These are phyloP conservation scores for Trichoderma oligosporum DNA, from an alignment of 2,329 filamentous ascomycete genomes.

Conservation along the genomic window DNA sequence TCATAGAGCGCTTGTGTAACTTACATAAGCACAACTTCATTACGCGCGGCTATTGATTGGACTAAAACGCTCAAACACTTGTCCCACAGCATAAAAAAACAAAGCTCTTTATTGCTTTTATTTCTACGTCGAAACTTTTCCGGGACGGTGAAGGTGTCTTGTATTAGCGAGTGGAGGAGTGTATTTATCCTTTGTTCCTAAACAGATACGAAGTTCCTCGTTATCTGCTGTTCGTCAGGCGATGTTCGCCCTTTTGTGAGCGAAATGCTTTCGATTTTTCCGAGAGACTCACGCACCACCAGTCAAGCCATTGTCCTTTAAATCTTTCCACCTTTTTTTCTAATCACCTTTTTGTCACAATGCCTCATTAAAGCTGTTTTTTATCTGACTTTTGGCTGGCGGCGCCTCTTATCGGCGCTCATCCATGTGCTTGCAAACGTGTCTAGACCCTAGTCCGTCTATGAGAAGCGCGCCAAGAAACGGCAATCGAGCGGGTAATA, in stretches of 20 bases:
- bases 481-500: background rate
- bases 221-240: background rate
- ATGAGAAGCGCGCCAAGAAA: background rate
- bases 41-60: constrained; percentile 15
- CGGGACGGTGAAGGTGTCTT: background rate
- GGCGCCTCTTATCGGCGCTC: background rate
- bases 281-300: background rate
- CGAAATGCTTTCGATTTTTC: background rate
- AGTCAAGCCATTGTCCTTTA: background rate
- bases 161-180: background rate
- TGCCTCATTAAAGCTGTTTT: background rate
- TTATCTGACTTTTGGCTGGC: background rate
- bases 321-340: background rate
- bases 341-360: background rate
- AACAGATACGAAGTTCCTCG: background rate
- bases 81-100: background rate
- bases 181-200: background rate
- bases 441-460: background rate
- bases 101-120: background rate
- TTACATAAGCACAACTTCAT: background rate
- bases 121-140: background rate
- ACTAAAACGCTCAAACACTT: background rate
- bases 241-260: background rate
- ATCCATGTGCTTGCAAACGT: background rate
- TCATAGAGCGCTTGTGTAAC: background rate